Conservation (phyloP, 805 yeast genomes). For the Wickerhamiella qilinensis region DNA sequence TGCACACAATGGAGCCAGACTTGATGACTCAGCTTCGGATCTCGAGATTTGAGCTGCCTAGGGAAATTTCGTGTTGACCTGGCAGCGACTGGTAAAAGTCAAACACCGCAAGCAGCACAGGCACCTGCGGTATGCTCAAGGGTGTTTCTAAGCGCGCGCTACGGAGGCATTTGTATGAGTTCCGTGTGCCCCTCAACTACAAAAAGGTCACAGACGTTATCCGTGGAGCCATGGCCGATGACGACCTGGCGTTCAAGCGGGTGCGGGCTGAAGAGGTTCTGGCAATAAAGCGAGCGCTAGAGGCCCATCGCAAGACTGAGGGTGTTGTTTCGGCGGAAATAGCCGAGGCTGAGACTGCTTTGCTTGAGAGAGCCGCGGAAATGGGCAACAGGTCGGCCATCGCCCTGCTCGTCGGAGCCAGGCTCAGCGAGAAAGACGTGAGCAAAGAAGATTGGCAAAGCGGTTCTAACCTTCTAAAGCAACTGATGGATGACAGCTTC, state of each 20-base stretch:
- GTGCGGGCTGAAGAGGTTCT: slow-evolving; percentile 44
- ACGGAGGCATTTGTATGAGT: slow-evolving; percentile 14
- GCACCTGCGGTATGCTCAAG: not conserved
- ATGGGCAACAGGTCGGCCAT: slow-evolving; percentile 71
- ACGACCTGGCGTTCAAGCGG: slow-evolving; percentile 16
- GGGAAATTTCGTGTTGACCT: too few species aligned
- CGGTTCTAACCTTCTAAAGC: slow-evolving; percentile 45
- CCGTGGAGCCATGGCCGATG: slow-evolving; percentile 11
- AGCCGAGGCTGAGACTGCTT: slow-evolving; percentile 46
- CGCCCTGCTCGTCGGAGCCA: slow-evolving; percentile 52
- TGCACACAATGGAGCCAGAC: too few species aligned
- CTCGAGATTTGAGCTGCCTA: too few species aligned
- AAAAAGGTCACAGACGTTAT: slow-evolving; percentile 9
- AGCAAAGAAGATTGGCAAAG: slow-evolving; percentile 39
- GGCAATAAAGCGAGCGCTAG: slow-evolving; percentile 50
- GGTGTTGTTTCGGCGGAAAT: slow-evolving; percentile 41
- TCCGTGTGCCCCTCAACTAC: slow-evolving; percentile 15
- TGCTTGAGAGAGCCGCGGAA: slow-evolving; percentile 75
- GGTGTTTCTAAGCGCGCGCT: slow-evolving; percentile 8
- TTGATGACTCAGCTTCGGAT: too few species aligned
- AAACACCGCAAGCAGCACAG: too few species aligned
- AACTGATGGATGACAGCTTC: slow-evolving; percentile 43
- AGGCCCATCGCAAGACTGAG: slow-evolving; percentile 42
- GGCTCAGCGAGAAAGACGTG: slow-evolving; percentile 28
- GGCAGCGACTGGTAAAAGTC: too few species aligned